A percentile compares a stretch with the other conserved stretches of the same genome.
phyloP scores from a whole-genome alignment of 257 asterid genomes.

The Oldenlandia corymbosa region DNA sequence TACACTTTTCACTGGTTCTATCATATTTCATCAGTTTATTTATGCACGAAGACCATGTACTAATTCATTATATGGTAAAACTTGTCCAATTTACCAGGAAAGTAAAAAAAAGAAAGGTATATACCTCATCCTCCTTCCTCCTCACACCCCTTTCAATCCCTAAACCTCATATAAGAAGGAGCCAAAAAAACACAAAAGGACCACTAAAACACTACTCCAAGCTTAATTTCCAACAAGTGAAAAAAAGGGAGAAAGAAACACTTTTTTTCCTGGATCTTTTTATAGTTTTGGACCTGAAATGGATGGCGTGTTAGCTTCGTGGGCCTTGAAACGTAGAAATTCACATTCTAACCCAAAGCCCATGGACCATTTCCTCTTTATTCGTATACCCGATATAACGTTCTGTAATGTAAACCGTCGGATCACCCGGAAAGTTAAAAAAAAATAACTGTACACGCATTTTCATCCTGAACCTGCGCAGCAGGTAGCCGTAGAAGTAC shows the following conservation, averaged over 20 bases:
- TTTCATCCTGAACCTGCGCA: constrained; percentile 37
- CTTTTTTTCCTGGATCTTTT: not conserved
- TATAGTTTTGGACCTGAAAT: not conserved
- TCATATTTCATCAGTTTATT: no score
- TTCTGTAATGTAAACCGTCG: not conserved
- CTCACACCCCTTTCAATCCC: constrained; percentile 4
- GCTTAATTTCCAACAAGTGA: no score
- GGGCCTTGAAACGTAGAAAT: not conserved
- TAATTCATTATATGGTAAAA: not conserved
- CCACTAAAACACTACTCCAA: not conserved
- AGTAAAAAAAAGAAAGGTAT: not conserved
- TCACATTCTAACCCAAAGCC: not conserved
- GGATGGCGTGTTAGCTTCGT: not conserved
- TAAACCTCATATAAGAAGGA: not conserved
- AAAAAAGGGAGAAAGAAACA: not conserved
- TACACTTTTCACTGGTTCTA: no score
- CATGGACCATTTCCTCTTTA: constrained; percentile 1
- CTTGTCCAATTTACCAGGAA: not conserved
- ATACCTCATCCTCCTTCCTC: not conserved
- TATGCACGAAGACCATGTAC: no score
- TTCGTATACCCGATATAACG: not conserved
- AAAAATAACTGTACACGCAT: constrained; percentile 10
- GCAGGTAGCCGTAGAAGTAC: constrained; percentile 43
- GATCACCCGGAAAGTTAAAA: not conserved
- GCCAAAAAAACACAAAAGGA: not conserved